Conservation (phyloP, 495 filamentous ascomycete species). For the Penicillium macrosclerotiorum region DNA sequence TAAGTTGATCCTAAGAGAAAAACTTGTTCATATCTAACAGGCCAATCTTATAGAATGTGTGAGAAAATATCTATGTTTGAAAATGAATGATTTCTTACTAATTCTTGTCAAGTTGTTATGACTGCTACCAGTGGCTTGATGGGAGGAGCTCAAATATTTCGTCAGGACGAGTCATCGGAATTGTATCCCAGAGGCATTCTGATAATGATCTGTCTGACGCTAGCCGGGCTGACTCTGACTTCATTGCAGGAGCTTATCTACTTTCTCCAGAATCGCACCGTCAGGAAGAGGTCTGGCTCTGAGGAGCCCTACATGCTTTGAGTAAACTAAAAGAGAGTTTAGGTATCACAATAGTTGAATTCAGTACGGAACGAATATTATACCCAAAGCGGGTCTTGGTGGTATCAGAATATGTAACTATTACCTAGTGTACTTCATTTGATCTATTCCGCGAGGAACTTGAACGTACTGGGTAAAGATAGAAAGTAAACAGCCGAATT, state of each 20-base stretch:
- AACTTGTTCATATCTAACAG: neutral
- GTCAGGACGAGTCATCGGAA: conserved; percentile 17
- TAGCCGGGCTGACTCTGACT: conserved; percentile 13
- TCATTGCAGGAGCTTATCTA: conserved; percentile 9
- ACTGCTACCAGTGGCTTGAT: conserved; percentile 27
- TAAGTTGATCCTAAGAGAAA: conserved; percentile 18
- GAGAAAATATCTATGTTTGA: conserved; percentile 1
- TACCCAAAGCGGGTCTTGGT: no score
- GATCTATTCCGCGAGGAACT: no score
- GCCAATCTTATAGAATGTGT: conserved; percentile 27
- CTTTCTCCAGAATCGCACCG: neutral
- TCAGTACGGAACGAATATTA: no score
- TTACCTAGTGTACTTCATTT: no score
- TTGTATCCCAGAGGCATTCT: conserved; percentile 22
- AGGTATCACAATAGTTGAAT: no score
- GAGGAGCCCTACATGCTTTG: no score
- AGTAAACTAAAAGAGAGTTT: no score
- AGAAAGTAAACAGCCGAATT: no score
- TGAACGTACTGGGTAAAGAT: no score
- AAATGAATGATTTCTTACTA: neutral
- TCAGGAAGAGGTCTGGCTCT: neutral
- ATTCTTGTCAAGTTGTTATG: conserved; percentile 24
- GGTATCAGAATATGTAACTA: no score
- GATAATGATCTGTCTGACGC: conserved; percentile 23
- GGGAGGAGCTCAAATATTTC: conserved; percentile 33